Percentiles rank a stretch among this genome's conserved stretches.
phyloP scores from a whole-genome alignment of 495 filamentous ascomycete genomes.

The Barbatosphaeria neglecta region DNA sequence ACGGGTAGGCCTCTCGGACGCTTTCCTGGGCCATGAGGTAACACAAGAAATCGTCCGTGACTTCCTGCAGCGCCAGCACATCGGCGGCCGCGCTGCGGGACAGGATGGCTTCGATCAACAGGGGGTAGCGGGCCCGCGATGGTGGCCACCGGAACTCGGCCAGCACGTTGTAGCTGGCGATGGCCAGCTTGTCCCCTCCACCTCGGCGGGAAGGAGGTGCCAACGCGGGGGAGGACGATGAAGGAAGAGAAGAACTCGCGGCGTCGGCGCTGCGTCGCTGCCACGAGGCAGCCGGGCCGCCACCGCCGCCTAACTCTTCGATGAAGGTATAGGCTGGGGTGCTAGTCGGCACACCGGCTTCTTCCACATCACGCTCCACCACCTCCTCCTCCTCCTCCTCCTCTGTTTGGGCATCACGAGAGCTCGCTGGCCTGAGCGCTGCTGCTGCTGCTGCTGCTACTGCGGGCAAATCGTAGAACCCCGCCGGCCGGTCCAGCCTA shows the following conservation, averaged over 20 bases:
- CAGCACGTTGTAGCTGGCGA: slow-evolving; percentile 47
- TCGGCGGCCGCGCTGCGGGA: slow-evolving; percentile 22
- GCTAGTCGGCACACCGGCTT: not conserved
- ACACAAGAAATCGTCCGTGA: slow-evolving; percentile 45
- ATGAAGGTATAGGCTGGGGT: slow-evolving; percentile 11
- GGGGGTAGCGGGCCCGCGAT: slow-evolving; percentile 33
- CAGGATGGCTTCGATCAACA: slow-evolving; percentile 34
- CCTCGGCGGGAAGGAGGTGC: too few relatives aligned
- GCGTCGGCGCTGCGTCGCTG: not conserved
- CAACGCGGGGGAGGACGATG: too few relatives aligned
- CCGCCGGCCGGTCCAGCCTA: slow-evolving; percentile 4
- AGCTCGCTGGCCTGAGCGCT: not conserved
- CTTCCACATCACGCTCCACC: not conserved
- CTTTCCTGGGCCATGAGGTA: slow-evolving; percentile 29
- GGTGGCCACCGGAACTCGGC: slow-evolving; percentile 39
- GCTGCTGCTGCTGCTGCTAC: not conserved
- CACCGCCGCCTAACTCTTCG: slow-evolving; percentile 6
- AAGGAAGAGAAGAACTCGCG: too few relatives aligned
- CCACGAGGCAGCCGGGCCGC: slow-evolving; percentile 1
- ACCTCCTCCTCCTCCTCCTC: not conserved
- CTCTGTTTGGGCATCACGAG: too few relatives aligned
- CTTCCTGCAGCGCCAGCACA: slow-evolving; percentile 45
- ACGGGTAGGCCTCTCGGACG: slow-evolving; percentile 39
- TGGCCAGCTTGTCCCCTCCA: slow-evolving; percentile 12
- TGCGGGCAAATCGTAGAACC: slow-evolving; percentile 11